A percentile compares a stretch with the other conserved stretches of the same genome.
phyloP scores from a whole-genome alignment of 257 asterid genomes.

The Solanum commersonii region DNA sequence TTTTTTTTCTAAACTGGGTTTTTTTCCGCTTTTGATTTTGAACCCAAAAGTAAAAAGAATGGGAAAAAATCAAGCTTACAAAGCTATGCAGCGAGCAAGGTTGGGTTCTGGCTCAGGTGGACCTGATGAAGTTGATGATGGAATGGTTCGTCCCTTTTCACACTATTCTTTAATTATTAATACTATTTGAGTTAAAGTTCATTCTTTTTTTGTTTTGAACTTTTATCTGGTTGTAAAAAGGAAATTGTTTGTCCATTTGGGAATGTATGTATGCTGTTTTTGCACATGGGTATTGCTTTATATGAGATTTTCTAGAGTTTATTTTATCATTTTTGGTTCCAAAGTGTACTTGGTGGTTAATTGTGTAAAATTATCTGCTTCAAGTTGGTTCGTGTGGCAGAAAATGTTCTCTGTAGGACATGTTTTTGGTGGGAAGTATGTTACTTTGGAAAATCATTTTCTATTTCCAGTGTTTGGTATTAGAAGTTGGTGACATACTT shows the following conservation, averaged over 20 bases:
- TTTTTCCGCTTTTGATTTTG: not conserved
- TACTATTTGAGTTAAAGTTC: not conserved
- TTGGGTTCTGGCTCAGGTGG: slow-evolving; percentile 62
- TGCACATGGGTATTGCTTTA: not conserved
- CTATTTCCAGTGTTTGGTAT: not conserved
- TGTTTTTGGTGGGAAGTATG: not conserved
- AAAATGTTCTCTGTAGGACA: not conserved
- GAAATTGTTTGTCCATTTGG: not conserved
- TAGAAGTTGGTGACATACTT: not conserved
- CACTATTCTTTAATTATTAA: slow-evolving; percentile 7
- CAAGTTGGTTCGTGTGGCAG: not conserved
- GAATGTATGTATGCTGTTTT: not conserved
- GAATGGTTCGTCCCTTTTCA: slow-evolving; percentile 86
- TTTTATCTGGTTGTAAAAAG: not conserved
- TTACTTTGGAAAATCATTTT: not conserved
- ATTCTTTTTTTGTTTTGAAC: not conserved
- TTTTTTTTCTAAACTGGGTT: not conserved
- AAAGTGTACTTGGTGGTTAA: not conserved
- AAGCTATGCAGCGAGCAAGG: slow-evolving; percentile 86
- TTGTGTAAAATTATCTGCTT: not conserved
- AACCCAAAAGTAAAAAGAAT: slow-evolving; percentile 12
- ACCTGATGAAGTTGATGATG: slow-evolving; percentile 79
- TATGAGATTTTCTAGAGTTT: not conserved
- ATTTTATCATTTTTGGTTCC: not conserved
- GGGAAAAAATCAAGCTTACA: slow-evolving; percentile 92